Evolutionary conservation across 768 basidiomycete genomes (phyloP).

Genomic region (Galerina marginata): DNA sequence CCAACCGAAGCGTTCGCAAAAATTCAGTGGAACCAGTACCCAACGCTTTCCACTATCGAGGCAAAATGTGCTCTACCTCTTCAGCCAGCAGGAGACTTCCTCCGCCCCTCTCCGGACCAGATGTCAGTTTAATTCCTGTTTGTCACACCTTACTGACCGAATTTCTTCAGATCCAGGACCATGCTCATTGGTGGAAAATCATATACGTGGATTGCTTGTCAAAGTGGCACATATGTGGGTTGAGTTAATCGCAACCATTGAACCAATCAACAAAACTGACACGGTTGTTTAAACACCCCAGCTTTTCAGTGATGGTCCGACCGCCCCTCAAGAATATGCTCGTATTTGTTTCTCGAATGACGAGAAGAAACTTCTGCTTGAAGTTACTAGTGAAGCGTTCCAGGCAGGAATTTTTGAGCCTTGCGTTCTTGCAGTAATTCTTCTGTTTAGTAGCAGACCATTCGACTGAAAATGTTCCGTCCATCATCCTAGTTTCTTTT

Average conservation of each 20-base stretch:
- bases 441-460: not conserved
- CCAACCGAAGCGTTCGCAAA: conserved; percentile 2
- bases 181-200: not conserved
- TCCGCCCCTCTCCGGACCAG: not conserved
- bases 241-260: no score
- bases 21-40: conserved; percentile 12
- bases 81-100: not conserved
- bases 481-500: no score
- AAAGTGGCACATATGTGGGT: not conserved
- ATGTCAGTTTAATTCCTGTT: not conserved
- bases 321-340: not conserved
- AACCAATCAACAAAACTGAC: no score
- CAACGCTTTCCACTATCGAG: not conserved
- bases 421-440: not conserved
- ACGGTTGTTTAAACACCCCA: not conserved
- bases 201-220: not conserved
- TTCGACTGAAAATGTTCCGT: no score
- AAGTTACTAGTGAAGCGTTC: not conserved
- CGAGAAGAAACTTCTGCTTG: not conserved
- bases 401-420: conserved; percentile 1
- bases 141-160: not conserved
- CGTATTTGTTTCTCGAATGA: not conserved
- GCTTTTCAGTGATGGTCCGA: not conserved
- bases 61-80: not conserved
- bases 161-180: not conserved